Percentiles rank a stretch among this genome's conserved stretches.
phyloP scores from a whole-genome alignment of 2,329 filamentous ascomycete genomes.

The Cordyceps farinosa region DNA sequence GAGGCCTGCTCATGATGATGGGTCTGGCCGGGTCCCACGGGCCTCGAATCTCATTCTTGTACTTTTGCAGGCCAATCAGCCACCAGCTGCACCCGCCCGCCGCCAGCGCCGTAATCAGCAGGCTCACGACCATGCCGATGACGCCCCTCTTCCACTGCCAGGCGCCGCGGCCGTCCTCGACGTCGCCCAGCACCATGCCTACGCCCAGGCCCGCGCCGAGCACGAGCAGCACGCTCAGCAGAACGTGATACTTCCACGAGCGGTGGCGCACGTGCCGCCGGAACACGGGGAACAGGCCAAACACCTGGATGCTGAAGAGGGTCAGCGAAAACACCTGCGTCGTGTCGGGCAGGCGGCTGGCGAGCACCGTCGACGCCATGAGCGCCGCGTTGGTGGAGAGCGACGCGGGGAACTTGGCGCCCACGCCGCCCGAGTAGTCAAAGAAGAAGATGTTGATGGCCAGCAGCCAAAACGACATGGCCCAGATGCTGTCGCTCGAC shows the following conservation, averaged over 20 bases:
- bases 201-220: conserved; percentile 77
- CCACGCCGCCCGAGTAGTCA: conserved; percentile 77
- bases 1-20: conserved; percentile 67
- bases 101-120: conserved; percentile 67
- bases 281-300: conserved; percentile 96
- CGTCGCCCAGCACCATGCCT: conserved; percentile 55
- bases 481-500: conserved; percentile 93
- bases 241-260: conserved; percentile 76
- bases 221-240: conserved; percentile 72
- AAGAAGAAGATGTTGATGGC: conserved; percentile 97
- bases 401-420: conserved; percentile 63
- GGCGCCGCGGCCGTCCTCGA: conserved; percentile 31
- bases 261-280: conserved; percentile 80
- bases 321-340: conserved; percentile 94
- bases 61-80: conserved; percentile 94
- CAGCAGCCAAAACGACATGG: conserved; percentile 88
- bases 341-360: conserved; percentile 81
- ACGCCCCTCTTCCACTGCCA: conserved; percentile 56
- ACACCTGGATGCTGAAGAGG: conserved; percentile 95
- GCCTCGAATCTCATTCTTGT: conserved; percentile 98
- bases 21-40: conserved; percentile 96
- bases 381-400: conserved; percentile 93
- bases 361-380: conserved; percentile 93
- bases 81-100: conserved; percentile 98
- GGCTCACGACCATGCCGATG: conserved; percentile 71